Evolutionary conservation across 768 basidiomycete species (phyloP).

Genomic region (Leccinum aurantiacum): DNA sequence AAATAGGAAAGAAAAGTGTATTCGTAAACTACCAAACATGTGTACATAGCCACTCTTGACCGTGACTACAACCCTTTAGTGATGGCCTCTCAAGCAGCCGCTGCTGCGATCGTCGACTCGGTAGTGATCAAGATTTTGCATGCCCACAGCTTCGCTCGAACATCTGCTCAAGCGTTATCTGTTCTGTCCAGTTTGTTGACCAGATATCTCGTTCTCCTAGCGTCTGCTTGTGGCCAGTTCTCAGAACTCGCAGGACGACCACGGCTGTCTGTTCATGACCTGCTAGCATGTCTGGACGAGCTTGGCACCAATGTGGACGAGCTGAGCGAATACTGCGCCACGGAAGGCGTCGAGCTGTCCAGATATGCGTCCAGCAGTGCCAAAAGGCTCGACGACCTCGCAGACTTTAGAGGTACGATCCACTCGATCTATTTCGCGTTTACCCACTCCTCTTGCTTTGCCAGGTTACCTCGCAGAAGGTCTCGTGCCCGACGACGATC

Average conservation of each 20-base stretch:
- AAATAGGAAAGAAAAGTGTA: background rate
- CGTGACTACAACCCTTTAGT: background rate
- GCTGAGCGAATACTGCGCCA: conserved; percentile 60
- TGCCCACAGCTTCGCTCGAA: conserved; percentile 72
- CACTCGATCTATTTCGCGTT: conserved; percentile 5
- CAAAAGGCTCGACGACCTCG: conserved; percentile 68
- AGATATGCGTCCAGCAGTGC: conserved; percentile 65
- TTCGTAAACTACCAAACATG: background rate
- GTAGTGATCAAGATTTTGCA: conserved; percentile 70
- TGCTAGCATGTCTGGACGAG: conserved; percentile 66
- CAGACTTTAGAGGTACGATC: conserved; percentile 67
- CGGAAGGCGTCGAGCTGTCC: conserved; percentile 67
- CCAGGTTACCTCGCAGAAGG: conserved; percentile 62
- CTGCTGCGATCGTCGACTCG: conserved; percentile 64
- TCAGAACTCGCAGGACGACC: conserved; percentile 74
- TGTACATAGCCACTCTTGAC: conserved; percentile 11
- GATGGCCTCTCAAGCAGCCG: conserved; percentile 43
- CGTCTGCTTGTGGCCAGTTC: conserved; percentile 68
- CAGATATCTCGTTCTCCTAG: conserved; percentile 67
- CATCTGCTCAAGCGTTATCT: conserved; percentile 69
- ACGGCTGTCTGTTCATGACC: conserved; percentile 57
- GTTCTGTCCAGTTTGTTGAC: conserved; percentile 75
- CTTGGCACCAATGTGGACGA: conserved; percentile 73
- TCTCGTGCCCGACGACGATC: conserved; percentile 55
- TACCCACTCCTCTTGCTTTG: conserved; percentile 27